Conservation (phyloP, 2,329 filamentous ascomycete genomes). For the Hypoxylon sp. region DNA sequence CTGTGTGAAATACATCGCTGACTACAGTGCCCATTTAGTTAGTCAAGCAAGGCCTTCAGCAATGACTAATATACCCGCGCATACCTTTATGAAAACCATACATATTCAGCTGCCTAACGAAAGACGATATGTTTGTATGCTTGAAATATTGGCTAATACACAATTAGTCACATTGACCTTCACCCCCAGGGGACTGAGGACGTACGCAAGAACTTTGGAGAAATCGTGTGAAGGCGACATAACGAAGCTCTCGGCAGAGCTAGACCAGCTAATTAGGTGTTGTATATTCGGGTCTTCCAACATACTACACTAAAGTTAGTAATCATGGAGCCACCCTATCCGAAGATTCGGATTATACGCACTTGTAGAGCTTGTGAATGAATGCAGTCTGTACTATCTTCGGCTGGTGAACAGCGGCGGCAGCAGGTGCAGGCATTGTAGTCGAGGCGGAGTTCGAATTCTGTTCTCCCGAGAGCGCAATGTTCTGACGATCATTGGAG, state of each 20-base stretch:
- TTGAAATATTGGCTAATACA: slow-evolving; percentile 92
- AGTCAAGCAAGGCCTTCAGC: slow-evolving; percentile 27
- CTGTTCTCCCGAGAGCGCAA: slow-evolving; percentile 59
- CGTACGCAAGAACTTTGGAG: slow-evolving; percentile 94
- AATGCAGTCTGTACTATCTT: slow-evolving; percentile 99
- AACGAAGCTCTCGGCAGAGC: slow-evolving; percentile 94
- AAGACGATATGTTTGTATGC: slow-evolving; percentile 98
- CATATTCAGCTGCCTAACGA: slow-evolving; percentile 98
- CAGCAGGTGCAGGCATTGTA: slow-evolving; percentile 67
- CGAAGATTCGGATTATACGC: slow-evolving; percentile 55
- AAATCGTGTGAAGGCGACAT: slow-evolving; percentile 99
- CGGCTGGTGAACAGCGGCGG: slow-evolving; percentile 87
- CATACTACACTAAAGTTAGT: slow-evolving; percentile 76
- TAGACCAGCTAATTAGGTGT: slow-evolving; percentile 97
- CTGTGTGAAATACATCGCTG: slow-evolving; percentile 97
- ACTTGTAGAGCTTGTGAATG: slow-evolving; percentile 99
- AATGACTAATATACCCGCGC: slow-evolving; percentile 34
- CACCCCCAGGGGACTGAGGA: slow-evolving; percentile 58
- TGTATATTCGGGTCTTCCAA: slow-evolving; percentile 93
- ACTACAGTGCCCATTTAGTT: slow-evolving; percentile 68
- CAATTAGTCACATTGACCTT: slow-evolving; percentile 44
- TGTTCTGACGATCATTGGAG: slow-evolving; percentile 57
- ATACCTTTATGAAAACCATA: slow-evolving; percentile 99
- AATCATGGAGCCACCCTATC: slow-evolving; percentile 7
- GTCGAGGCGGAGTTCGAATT: slow-evolving; percentile 52